Percentiles rank a stretch among this genome's conserved stretches.
Evolutionary conservation across 805 yeast genomes (phyloP).

Genomic region (Jamesozyma spencerorum): DNA sequence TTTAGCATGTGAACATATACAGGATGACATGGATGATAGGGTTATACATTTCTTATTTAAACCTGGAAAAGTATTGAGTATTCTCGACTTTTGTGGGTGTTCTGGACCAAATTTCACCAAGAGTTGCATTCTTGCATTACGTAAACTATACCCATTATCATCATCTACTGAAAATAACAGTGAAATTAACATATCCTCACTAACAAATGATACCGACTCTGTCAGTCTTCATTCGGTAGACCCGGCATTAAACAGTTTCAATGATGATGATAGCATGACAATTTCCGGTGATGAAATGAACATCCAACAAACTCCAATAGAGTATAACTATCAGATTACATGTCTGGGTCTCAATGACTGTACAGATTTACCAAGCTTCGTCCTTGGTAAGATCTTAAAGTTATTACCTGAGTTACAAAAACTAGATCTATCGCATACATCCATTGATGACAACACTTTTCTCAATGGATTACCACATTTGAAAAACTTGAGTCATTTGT

Average conservation of each 20-base stretch:
- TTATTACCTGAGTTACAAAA: constrained; percentile 56
- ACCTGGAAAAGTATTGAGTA: constrained; percentile 39
- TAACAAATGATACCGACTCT: neutral
- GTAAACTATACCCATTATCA: constrained; percentile 13
- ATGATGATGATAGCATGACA: constrained; percentile 1
- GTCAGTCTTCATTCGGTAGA: neutral
- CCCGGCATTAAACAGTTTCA: neutral
- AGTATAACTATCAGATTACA: constrained; percentile 26
- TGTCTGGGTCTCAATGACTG: constrained; percentile 79
- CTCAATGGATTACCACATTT: constrained; percentile 42
- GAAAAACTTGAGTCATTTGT: constrained; percentile 63
- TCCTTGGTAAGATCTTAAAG: constrained; percentile 35
- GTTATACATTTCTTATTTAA: constrained; percentile 22
- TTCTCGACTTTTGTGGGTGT: constrained; percentile 85
- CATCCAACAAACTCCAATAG: constrained; percentile 16
- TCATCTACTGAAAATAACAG: neutral
- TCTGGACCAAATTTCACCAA: constrained; percentile 52
- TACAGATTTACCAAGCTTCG: constrained; percentile 57
- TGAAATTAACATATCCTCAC: neutral
- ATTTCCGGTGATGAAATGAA: constrained; percentile 2
- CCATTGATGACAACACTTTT: constrained; percentile 56
- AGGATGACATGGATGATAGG: constrained; percentile 63
- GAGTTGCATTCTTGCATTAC: constrained; percentile 40
- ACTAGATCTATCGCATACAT: constrained; percentile 75
- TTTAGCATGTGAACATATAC: constrained; percentile 75